Evolutionary conservation across 371 early-diverging fungal genomes (phyloP).

Genomic region (Actinomortierella wolfii): DNA sequence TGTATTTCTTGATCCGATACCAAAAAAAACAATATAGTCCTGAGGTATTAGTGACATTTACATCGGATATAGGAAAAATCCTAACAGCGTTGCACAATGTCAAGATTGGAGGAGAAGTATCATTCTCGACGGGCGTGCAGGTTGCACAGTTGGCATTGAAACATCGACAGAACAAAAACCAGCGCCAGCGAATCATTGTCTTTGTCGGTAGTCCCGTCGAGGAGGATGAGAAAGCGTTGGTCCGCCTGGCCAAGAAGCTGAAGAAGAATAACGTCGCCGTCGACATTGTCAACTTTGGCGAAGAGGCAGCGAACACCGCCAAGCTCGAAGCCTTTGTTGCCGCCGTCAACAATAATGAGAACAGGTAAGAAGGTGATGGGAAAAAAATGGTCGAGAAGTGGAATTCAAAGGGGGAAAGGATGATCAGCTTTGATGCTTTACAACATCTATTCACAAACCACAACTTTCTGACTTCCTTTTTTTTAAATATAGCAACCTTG

Average conservation of each 20-base stretch:
- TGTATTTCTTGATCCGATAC: background rate
- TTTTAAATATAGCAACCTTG: conserved; percentile 70
- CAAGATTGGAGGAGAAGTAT: conserved; percentile 71
- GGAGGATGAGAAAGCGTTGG: conserved; percentile 83
- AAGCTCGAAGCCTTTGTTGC: conserved; percentile 91
- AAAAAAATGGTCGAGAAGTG: background rate
- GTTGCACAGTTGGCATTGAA: conserved; percentile 97
- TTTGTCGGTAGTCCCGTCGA: conserved; percentile 93
- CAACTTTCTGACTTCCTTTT: background rate
- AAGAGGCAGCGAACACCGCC: conserved; percentile 87
- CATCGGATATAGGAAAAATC: conserved; percentile 90
- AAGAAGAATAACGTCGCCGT: conserved; percentile 97
- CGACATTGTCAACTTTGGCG: conserved; percentile 97
- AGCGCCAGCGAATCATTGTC: conserved; percentile 91
- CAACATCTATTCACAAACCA: too few species aligned
- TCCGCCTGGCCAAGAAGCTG: conserved; percentile 92
- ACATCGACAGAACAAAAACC: conserved; percentile 96
- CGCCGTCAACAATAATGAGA: conserved; percentile 88
- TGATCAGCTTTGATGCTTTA: too few species aligned
- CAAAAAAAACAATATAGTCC: conserved; percentile 75
- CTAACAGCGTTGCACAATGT: conserved; percentile 86
- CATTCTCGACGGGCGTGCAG: conserved; percentile 89
- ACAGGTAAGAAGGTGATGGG: conserved; percentile 71
- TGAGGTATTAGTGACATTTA: conserved; percentile 93
- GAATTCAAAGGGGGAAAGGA: too few species aligned